Base-by-base conservation (phyloP, 2,329 filamentous ascomycete genomes). In the Epicoccum sorghinum region DNA sequence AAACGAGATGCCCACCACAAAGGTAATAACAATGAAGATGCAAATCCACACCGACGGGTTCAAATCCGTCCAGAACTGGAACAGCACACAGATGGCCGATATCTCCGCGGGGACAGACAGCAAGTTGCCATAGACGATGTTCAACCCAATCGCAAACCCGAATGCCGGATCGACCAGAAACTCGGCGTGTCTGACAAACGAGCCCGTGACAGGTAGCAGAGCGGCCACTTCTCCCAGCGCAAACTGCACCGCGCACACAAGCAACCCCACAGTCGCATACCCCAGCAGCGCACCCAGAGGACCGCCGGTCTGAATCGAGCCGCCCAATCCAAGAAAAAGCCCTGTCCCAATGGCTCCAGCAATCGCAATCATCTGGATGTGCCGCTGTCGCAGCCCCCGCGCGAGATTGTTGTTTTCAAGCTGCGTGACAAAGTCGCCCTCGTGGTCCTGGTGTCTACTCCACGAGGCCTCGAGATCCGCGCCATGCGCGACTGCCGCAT, bases 91-190 rank as follows among this genome's bases (percentile, higher is more conserved):
- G 12, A 66, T 67, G 8, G 67, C 67, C n/a, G 59, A 61, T 22
- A 69, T 66, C 44, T 70, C 65, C 7, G 66, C 64, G 8, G 73
- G 73, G 10, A 75, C 60, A 38, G 57, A 67, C 72, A 86, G 73
- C 70, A 87, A 46, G 81, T 83, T 47, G 75, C 79, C 32, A 69
- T 86, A 58, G 83, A 87, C 72, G 82, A 86, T 71, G 78, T 86
- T 79, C 83, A 86, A 81, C 1, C 67, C 65, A 29, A 66, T 59
- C 2, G 65, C 65, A 14, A 66, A 66, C 7, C 78, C 77, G 36
- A 80, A 64, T 0, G 79, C 80, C 4, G 79, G 79, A 60, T 83
- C 81, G 4, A 82, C 72, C 36, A 83, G 68, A 64, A 82, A 72
- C 70, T 82, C 73, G 40, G 81, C 74, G 75, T 83, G 70, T 60